These are phyloP conservation scores for Solanum hybrid DNA, from an alignment of 305 asterid species.

Conservation along the genomic window DNA sequence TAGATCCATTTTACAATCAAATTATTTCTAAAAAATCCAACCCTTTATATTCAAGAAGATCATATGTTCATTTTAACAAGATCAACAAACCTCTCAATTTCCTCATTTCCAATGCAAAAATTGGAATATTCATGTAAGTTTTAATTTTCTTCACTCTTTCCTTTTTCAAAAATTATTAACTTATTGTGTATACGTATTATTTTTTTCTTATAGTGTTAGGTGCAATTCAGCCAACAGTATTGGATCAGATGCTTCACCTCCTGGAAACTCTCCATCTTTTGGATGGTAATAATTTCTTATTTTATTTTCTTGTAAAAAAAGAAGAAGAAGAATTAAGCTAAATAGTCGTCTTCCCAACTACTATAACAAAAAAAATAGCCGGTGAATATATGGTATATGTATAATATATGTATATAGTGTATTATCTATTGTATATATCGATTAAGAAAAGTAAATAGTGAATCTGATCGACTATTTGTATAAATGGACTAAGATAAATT, in stretches of 20 bases:
- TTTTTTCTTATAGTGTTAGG: constrained; percentile 3
- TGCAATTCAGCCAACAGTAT: not conserved
- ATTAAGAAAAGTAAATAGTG: not conserved
- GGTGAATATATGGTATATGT: not conserved
- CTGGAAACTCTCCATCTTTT: not conserved
- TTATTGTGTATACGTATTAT: not conserved
- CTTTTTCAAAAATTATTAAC: not conserved
- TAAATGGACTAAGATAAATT: not conserved
- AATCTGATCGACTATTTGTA: not conserved
- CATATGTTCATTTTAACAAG: not conserved
- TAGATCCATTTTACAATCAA: not conserved
- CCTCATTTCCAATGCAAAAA: not conserved
- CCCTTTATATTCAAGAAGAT: not conserved
- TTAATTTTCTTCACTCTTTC: not conserved
- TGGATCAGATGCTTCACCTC: constrained; percentile 2
- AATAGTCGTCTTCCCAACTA: not conserved
- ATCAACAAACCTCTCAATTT: not conserved
- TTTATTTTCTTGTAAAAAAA: not conserved
- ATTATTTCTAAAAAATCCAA: not conserved
- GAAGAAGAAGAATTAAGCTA: too few relatives aligned
- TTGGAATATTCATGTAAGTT: not conserved
- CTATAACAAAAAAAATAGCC: not conserved
- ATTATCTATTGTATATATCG: not conserved
- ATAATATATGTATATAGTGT: not conserved
- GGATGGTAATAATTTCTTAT: constrained; percentile 6